Conservation (phyloP, 1,139 yeast genomes). For the Saccharomyces hybrid region DNA sequence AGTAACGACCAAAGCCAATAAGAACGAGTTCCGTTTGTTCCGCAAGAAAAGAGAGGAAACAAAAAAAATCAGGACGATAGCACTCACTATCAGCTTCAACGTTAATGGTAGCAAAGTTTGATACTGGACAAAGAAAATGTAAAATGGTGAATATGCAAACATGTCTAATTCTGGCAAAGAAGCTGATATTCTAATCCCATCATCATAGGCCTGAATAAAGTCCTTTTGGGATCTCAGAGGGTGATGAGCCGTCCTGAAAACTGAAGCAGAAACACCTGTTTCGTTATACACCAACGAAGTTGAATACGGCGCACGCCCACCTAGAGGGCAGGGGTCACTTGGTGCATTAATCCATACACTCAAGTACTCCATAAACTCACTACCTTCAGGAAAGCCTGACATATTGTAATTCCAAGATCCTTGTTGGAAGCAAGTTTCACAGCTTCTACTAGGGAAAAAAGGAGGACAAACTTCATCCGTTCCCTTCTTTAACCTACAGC, state of each 20-base stretch:
- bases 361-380: conserved; percentile 65
- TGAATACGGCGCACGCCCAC: conserved; percentile 90
- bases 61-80: conserved; percentile 48
- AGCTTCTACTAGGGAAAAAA: conserved; percentile 58
- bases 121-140: conserved; percentile 88
- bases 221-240: conserved; percentile 80
- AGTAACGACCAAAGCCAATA: conserved; percentile 51
- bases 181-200: conserved; percentile 60
- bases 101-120: conserved; percentile 53
- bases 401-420: conserved; percentile 64
- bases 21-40: conserved; percentile 50
- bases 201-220: conserved; percentile 70
- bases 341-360: conserved; percentile 76
- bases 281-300: conserved; percentile 45
- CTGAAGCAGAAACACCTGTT: conserved; percentile 46
- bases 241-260: conserved; percentile 71
- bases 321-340: conserved; percentile 89
- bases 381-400: conserved; percentile 77
- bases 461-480: conserved; percentile 54
- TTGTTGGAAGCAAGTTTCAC: conserved; percentile 60
- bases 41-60: conserved; percentile 58
- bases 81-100: conserved; percentile 46
- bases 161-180: conserved; percentile 53
- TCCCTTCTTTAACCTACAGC: conserved; percentile 63
- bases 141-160: conserved; percentile 88